Conservation (phyloP, 495 filamentous ascomycete species). For the Choiromyces venosus region DNA sequence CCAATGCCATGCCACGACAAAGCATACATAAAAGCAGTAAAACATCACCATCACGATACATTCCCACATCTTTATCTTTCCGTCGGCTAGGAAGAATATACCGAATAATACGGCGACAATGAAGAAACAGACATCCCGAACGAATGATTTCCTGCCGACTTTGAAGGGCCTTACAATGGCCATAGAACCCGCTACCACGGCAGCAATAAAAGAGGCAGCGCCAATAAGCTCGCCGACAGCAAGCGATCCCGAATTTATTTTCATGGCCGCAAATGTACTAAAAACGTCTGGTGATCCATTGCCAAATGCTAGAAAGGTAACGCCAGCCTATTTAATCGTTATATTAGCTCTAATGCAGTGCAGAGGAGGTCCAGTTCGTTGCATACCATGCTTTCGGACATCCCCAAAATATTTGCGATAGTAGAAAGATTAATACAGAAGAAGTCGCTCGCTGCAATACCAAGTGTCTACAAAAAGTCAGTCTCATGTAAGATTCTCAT, state of each 20-base stretch:
- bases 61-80: conserved; percentile 79
- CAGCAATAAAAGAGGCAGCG: conserved; percentile 91
- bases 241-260: conserved; percentile 88
- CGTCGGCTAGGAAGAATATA: conserved; percentile 82
- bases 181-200: conserved; percentile 98
- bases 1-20: conserved; percentile 93
- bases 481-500: background rate
- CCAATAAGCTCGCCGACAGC: conserved; percentile 94
- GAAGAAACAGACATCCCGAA: conserved; percentile 92
- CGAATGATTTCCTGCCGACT: conserved; percentile 79
- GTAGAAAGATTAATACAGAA: conserved; percentile 96
- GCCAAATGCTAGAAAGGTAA: conserved; percentile 94
- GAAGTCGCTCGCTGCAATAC: conserved; percentile 97
- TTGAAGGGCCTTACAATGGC: conserved; percentile 87
- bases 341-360: background rate
- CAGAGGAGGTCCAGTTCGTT: background rate
- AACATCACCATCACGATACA: conserved; percentile 83
- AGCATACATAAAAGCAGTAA: conserved; percentile 82
- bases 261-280: conserved; percentile 97
- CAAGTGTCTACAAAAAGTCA: conserved; percentile 58
- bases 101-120: conserved; percentile 80
- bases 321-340: conserved; percentile 55
- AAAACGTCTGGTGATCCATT: conserved; percentile 99
- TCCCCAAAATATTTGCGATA: conserved; percentile 74
- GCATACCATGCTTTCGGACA: conserved; percentile 76